Percentiles rank a stretch among this genome's conserved stretches.
phyloP scores from a whole-genome alignment of 768 basidiomycete genomes.

The Tricholoma matsutake region DNA sequence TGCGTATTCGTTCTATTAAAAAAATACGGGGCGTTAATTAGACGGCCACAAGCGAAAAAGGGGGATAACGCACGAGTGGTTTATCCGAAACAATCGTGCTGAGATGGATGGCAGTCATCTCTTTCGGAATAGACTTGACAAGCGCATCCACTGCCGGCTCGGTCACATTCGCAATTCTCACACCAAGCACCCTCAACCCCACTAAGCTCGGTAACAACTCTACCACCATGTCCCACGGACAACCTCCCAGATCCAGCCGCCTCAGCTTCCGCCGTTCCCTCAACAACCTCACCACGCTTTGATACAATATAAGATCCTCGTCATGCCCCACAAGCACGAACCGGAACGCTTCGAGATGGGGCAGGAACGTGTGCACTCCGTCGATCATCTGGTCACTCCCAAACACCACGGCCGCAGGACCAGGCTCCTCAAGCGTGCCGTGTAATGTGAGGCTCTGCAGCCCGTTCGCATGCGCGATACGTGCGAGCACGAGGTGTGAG shows the following conservation, averaged over 20 bases:
- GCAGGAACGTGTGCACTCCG: conserved; percentile 56
- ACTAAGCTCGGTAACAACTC: conserved; percentile 48
- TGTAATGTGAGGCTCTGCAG: conserved; percentile 63
- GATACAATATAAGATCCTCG: conserved; percentile 49
- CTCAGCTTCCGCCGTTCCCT: conserved; percentile 45
- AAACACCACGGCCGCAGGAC: conserved; percentile 56
- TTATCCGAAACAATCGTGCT: conserved; percentile 48
- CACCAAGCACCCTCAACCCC: conserved; percentile 54
- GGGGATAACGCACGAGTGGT: conserved; percentile 38
- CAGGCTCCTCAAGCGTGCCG: conserved; percentile 60
- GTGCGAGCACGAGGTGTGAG: conserved; percentile 56
- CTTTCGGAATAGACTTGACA: conserved; percentile 38
- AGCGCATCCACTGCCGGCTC: conserved; percentile 35
- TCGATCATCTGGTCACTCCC: conserved; percentile 59
- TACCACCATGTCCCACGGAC: conserved; percentile 61
- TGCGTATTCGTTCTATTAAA: conserved; percentile 50
- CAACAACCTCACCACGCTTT: conserved; percentile 53
- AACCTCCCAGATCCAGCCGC: conserved; percentile 59
- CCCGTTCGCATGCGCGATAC: conserved; percentile 60
- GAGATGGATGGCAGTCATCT: conserved; percentile 54
- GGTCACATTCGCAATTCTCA: conserved; percentile 50
- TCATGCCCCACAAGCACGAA: conserved; percentile 65
- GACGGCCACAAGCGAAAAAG: neutral
- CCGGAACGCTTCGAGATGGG: conserved; percentile 59
- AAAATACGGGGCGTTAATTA: neutral